Evolutionary conservation across 257 asterid genomes (phyloP), one percentile per base, ranked within the genome.

Genomic region (Solanum raphanifolium): DNA sequence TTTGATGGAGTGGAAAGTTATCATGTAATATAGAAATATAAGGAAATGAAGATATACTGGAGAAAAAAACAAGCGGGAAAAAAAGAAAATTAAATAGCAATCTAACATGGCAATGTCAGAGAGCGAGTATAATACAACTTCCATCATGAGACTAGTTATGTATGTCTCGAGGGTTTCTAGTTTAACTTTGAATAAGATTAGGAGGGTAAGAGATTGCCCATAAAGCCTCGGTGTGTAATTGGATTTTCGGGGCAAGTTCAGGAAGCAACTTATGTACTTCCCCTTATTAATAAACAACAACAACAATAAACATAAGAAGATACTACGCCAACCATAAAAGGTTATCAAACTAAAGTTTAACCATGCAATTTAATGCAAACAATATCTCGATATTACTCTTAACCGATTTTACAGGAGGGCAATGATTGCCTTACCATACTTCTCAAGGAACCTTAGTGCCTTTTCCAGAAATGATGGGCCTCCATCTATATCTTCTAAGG

Each of bases 401-500:
- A 48, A 48, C 39, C 41, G 9, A 85, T 32, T 43, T 32, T 58
- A 20, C 4, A 72, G 73, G 72, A 85, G 72, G 38, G 79, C 52
- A 83, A 86, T 36, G 23, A 83, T 89, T 83, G 87, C 35, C 93
- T 92, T 91, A 94, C 98, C 99, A 87, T 92, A 87, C 91, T 94
- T 95, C 94, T 96, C 99, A 79, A 96, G 99, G 92, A 95, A 96
- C 87, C 90, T 92, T 86, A 96, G 97, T 86, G 99, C 98, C 91
- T 96, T 96, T 88, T 96, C 99, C 89, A 96, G 94, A 90, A 96
- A 96, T 87, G 99, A 95, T 90, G 99, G 99, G 27, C 96, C 97
- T 86, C 99, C 98, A 90, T 96, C 99, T 90, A 96, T 95, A 91
- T 96, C 99, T 92, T 96, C 98, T 87, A 96, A 90, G 31, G 99